phyloP scores from a whole-genome alignment of 805 yeast genomes.

The Tetrapisispora namnaoensis region DNA sequence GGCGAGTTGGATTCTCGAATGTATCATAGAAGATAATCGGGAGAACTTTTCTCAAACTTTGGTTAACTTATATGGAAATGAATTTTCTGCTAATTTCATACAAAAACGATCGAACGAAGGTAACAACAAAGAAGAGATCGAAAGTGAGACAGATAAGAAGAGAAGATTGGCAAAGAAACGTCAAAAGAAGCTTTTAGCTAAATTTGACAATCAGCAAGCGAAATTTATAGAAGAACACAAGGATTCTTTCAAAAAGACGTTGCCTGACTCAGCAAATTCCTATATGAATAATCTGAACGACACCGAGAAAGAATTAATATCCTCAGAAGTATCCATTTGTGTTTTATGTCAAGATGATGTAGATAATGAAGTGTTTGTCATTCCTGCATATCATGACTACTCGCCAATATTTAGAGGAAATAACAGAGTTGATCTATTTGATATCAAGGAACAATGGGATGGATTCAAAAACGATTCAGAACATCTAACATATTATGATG shows the following conservation, averaged over 20 bases:
- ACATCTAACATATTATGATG: constrained; percentile 14
- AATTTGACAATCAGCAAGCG: constrained; percentile 63
- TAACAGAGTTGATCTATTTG: constrained; percentile 20
- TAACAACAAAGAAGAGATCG: constrained; percentile 27
- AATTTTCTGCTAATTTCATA: constrained; percentile 41
- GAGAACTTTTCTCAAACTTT: constrained; percentile 42
- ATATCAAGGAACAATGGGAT: constrained; percentile 23
- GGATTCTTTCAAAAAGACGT: not conserved
- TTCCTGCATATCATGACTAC: constrained; percentile 42
- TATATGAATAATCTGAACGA: not conserved
- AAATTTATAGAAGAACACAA: constrained; percentile 54
- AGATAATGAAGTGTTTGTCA: constrained; percentile 42
- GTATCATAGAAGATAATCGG: constrained; percentile 39
- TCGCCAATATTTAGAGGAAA: constrained; percentile 42
- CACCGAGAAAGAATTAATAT: not conserved
- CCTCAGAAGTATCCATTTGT: constrained; percentile 34
- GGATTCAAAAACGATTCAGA: constrained; percentile 23
- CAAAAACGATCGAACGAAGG: constrained; percentile 32
- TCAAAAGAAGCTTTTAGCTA: constrained; percentile 50
- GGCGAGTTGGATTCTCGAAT: constrained; percentile 48
- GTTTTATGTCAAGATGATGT: constrained; percentile 52
- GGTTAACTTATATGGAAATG: constrained; percentile 47
- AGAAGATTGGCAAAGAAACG: constrained; percentile 52
- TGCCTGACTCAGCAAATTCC: not conserved
- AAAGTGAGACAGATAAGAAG: constrained; percentile 46